Evolutionary conservation across 2,329 filamentous ascomycete species (phyloP).

Genomic region (Paecilomyces formosus): DNA sequence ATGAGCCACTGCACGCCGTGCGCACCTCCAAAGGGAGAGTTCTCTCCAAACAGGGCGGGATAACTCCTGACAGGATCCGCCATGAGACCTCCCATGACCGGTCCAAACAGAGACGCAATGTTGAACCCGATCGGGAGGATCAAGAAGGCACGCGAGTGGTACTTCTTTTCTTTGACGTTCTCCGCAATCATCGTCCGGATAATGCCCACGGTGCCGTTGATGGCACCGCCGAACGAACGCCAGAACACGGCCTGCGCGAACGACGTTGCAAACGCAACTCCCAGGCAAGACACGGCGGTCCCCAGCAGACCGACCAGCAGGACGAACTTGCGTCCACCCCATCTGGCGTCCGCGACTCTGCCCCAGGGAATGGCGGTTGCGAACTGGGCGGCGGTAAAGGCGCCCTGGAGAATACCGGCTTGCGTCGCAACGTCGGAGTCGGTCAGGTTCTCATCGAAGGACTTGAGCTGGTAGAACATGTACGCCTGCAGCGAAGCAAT

Average conservation of each 20-base stretch:
- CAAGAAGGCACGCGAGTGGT: conserved; percentile 48
- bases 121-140: conserved; percentile 62
- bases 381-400: conserved; percentile 74
- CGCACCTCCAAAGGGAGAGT: conserved; percentile 49
- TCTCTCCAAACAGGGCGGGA: conserved; percentile 54
- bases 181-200: conserved; percentile 54
- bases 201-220: conserved; percentile 67
- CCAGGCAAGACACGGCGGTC: conserved; percentile 57
- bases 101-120: conserved; percentile 48
- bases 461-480: conserved; percentile 78
- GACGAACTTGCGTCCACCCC: conserved; percentile 66
- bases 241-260: conserved; percentile 60
- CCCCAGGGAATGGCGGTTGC: conserved; percentile 77
- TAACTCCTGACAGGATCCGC: conserved; percentile 60
- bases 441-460: conserved; percentile 53
- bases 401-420: conserved; percentile 66
- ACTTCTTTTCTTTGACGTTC: conserved; percentile 63
- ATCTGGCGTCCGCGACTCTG: conserved; percentile 55
- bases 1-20: conserved; percentile 55
- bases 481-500: conserved; percentile 49
- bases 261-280: conserved; percentile 60
- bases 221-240: conserved; percentile 57
- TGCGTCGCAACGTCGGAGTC: conserved; percentile 62
- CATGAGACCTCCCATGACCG: conserved; percentile 57
- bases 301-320: conserved; percentile 68